These are phyloP conservation scores for Salix caprea DNA, from an alignment of 345 rosid species.

Conservation along the genomic window DNA sequence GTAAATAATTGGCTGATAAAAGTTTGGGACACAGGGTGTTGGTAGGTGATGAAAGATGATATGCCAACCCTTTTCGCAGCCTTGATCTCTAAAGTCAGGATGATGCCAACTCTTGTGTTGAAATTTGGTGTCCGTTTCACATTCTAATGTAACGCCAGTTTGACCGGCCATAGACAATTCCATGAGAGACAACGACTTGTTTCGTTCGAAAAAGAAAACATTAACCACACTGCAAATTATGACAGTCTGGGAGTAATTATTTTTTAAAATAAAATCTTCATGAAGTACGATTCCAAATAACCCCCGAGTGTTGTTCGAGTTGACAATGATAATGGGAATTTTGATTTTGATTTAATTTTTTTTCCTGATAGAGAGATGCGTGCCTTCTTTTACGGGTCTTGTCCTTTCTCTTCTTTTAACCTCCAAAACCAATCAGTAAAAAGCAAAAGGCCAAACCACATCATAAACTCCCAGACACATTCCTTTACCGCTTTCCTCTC, in stretches of 20 bases:
- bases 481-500: constrained; percentile 3
- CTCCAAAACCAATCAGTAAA: not conserved
- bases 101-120: not conserved
- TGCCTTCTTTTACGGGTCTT: constrained; percentile 26
- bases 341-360: too few relatives aligned
- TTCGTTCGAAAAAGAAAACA: not conserved
- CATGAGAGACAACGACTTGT: not conserved
- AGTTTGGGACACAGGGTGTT: not conserved
- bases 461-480: not conserved
- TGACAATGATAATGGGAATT: too few relatives aligned
- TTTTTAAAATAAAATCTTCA: too few relatives aligned
- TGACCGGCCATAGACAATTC: constrained; percentile 17
- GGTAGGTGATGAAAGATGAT: not conserved
- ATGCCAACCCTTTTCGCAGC: constrained; percentile 20
- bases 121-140: not conserved
- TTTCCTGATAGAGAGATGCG: not conserved
- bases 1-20: not conserved
- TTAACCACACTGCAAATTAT: not conserved
- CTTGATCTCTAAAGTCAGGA: constrained; percentile 9
- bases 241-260: too few relatives aligned
- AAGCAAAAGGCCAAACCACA: not conserved
- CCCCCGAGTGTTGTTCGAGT: too few relatives aligned
- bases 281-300: too few relatives aligned
- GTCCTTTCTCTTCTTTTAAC: constrained; percentile 26
- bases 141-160: constrained; percentile 5